Evolutionary conservation across 1,284 basidiomycete species (phyloP), one percentile per base, ranked within the genome.

Genomic region (Pascua sp.): DNA sequence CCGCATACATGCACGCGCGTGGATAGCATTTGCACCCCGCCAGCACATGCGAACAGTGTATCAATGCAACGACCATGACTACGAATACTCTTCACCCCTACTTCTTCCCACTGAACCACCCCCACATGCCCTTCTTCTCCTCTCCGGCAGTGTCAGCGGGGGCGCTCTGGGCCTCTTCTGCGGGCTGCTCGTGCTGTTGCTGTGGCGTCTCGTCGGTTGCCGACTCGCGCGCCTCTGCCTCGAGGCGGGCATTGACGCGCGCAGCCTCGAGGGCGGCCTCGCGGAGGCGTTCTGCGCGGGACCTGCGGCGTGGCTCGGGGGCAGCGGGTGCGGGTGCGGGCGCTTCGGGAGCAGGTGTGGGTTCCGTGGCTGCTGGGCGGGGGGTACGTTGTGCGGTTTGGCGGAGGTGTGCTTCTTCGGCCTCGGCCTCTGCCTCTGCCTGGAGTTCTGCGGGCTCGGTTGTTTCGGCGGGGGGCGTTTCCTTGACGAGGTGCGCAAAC

Each of bases 341-440:
- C 40, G 38, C 41, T 37, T 48, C 24, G 11, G 51, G 39, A 8
- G 53, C 24, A 7, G 24, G 4, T 36, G 45, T 11, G 45, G 18
- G 11, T 24, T 44, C 17, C 5, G 32, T 12, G 5, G 51, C 42
- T 2, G 51, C 42, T 15, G 51, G 37, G 5, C 49, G 41, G n/a
- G 24, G 24, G 5, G 41, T 39, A n/a, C 43, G 49, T 42, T 12
- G 17, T 8, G 51, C 51, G 44, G 36, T n/a, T 37, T 42, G 36
- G 39, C 47, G 10, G 37, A 32, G 38, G 16, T 40, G 18, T 1
- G 51, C 56, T 40, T 43, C 49, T n/a, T 45, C 56, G 38, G 16
- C 56, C 47, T 49, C 55, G 37, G 43, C 50, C 54, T 51, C 64
- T 32, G n/a, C 51, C 53, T 45, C 63, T 36, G 16, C 57, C 47